These are phyloP conservation scores for Globisporangium sylvaticum DNA, from an alignment of 352 stramenopile species.

Conservation along the genomic window DNA sequence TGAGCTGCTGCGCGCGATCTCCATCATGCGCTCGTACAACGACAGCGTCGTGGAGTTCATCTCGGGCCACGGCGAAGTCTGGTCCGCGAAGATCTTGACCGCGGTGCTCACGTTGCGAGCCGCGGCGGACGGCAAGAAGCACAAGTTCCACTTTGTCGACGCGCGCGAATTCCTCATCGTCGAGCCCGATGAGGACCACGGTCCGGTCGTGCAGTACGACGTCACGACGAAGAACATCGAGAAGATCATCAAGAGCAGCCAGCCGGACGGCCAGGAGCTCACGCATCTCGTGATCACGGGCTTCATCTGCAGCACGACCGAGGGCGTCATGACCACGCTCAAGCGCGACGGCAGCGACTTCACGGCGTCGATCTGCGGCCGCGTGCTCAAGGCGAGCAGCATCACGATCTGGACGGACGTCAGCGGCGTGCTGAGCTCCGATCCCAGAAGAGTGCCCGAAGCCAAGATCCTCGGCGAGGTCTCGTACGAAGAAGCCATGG, in stretches of 20 bases:
- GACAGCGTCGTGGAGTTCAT: conserved; percentile 90
- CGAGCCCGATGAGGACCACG: conserved; percentile 73
- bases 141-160: conserved; percentile 90
- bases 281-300: conserved; percentile 94
- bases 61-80: conserved; percentile 95
- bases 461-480: conserved; percentile 89
- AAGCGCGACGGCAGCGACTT: conserved; percentile 97
- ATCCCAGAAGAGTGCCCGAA: conserved; percentile 92
- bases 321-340: conserved; percentile 95
- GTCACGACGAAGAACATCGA: conserved; percentile 62
- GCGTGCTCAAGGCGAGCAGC: conserved; percentile 84
- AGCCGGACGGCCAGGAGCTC: conserved; percentile 27
- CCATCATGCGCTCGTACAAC: conserved; percentile 86
- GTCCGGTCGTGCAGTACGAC: conserved; percentile 76
- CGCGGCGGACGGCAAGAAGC: conserved; percentile 39
- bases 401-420: conserved; percentile 98
- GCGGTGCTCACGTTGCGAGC: conserved; percentile 56
- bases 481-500: conserved; percentile 97
- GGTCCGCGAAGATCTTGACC: conserved; percentile 91
- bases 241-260: conserved; percentile 34
- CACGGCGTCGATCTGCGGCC: conserved; percentile 95
- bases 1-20: conserved; percentile 82
- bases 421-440: conserved; percentile 92
- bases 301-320: conserved; percentile 94
- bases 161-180: conserved; percentile 87